These are phyloP conservation scores for Ophiostoma ulmi DNA, from an alignment of 2,329 filamentous ascomycete species.

Conservation along the genomic window DNA sequence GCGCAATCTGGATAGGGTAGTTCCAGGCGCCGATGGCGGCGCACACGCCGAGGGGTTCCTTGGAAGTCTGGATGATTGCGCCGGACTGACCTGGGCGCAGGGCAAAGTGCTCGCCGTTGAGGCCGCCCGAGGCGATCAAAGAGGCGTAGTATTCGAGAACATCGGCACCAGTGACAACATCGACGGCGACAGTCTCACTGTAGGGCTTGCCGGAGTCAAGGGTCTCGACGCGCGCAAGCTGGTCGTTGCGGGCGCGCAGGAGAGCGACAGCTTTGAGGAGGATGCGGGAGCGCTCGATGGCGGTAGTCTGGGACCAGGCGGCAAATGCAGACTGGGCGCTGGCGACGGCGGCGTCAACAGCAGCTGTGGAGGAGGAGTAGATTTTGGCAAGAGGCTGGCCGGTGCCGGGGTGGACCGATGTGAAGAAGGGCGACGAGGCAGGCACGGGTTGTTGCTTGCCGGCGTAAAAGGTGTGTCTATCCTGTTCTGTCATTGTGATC, in stretches of 20 bases:
- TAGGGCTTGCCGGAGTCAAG: slow-evolving; percentile 82
- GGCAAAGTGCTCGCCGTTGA: slow-evolving; percentile 36
- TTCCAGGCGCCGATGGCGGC: slow-evolving; percentile 40
- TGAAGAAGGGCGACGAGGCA: slow-evolving; percentile 56
- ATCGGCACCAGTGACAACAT: slow-evolving; percentile 50
- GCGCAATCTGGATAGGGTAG: slow-evolving; percentile 36
- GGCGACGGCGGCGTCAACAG: slow-evolving; percentile 63
- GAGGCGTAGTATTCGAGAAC: slow-evolving; percentile 41
- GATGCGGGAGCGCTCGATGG: slow-evolving; percentile 69
- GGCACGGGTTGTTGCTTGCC: slow-evolving; percentile 59
- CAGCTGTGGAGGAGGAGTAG: slow-evolving; percentile 57
- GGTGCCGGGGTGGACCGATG: slow-evolving; percentile 69
- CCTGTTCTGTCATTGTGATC: slow-evolving; percentile 27
- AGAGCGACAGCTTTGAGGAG: slow-evolving; percentile 70
- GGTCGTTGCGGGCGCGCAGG: slow-evolving; percentile 70
- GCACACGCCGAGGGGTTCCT: slow-evolving; percentile 35
- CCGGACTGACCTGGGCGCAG: slow-evolving; percentile 41
- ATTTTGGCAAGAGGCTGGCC: slow-evolving; percentile 64
- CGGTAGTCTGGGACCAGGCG: slow-evolving; percentile 68
- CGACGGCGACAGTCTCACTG: slow-evolving; percentile 77
- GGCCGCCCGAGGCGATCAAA: slow-evolving; percentile 32
- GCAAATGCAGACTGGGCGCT: slow-evolving; percentile 69
- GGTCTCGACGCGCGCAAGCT: slow-evolving; percentile 73
- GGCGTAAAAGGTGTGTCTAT: slow-evolving; percentile 67
- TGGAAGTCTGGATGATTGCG: slow-evolving; percentile 39